Evolutionary conservation across 1,284 basidiomycete genomes (phyloP), one percentile per base, ranked within the genome.

Genomic region (Cryptococcus sp.): DNA sequence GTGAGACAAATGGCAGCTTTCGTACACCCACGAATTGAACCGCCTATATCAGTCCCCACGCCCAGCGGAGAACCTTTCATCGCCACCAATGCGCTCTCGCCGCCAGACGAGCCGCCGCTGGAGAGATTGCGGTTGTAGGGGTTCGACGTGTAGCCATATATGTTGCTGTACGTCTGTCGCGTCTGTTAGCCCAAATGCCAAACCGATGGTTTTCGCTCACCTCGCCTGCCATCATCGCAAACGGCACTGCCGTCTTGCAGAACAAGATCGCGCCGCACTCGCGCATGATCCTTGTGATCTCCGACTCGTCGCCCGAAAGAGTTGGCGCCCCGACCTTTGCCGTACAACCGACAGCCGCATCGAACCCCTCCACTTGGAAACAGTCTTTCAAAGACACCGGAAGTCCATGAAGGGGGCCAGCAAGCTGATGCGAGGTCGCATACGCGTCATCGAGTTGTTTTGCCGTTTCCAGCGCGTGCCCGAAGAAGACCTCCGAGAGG

Each of bases 401-500:
- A 16, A 58, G 50, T 56, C 86, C 86, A 64, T 86, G 85, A 23
- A 87, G 75, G 2, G 85, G 84, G 0, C 86, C 85, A 17, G 84
- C 79, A 3, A 80, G 69, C 64, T 79, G 80, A 22, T 83, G 83
- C 0, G 79, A 83, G 42, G 69, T 69, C 50, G 78, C 80, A 19
- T 87, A 72, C 64, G 85, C 76, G 7, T 78, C 82, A 63, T 89
- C 88, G 6, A 88, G 80, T 69, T 83, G 79, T 45, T 73, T 77
- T 5, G 88, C 88, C 27, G 83, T 80, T 44, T 74, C 78, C 16
- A 88, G 75, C 0, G 85, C 87, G 25, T 82, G 81, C 0, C 86
- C 85, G 45, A 86, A 80, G 64, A 87, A 87, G 17, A 87, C 84
- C 67, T 88, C 87, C 13, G 87, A 88, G 49, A 89, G 73, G 69